Evolutionary conservation across 2,329 filamentous ascomycete genomes (phyloP), one percentile per base, ranked within the genome.

Genomic region (Aschersonia sp.): DNA sequence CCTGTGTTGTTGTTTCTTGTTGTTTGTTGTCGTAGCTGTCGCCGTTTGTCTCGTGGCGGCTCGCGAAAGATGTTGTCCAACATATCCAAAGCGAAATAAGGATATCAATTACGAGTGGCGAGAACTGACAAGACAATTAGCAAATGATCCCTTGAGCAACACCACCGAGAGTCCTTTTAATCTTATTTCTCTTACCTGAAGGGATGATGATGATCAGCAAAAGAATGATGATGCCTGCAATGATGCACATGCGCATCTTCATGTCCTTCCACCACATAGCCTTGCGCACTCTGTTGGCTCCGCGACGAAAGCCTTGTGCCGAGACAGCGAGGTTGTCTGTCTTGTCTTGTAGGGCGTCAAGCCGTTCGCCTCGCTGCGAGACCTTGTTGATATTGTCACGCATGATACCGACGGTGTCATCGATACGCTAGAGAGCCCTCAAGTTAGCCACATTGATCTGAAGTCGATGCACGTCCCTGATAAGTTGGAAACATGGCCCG

Each of bases 241-340:
- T 85, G 58, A 98, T 74, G 71, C 91, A 97, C 75, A 96, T 92
- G 67, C 92, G 83, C 92, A 98, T 98, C 81, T 97, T 97, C 88
- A 96, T 94, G 64, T 97, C 91, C 78, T 97, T 97, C 91, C 89
- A 97, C 91, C 91, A 97, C 91, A 97, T 97, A 69, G 94, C 83
- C 75, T 89, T 91, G 67, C 92, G 82, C 58, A 98, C 91, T 59
- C 88, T 77, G 75, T 97, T 98, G 68, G 94, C 92, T 55, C 92
- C 91, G 56, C 89, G 84, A 61, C 89, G 87, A 79, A 98, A 98
- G 53, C 88, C 89, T 67, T 95, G 89, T 51, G 92, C 91, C 38
- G 89, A 95, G 53, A 84, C 80, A 51, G 89, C 89, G 56, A 98
- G 77, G 70, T 94, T 94, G 72, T 96, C 82, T 55, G 86, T 96